Conservation (phyloP, 768 basidiomycete species). For the Pleurotus ostreatus region DNA sequence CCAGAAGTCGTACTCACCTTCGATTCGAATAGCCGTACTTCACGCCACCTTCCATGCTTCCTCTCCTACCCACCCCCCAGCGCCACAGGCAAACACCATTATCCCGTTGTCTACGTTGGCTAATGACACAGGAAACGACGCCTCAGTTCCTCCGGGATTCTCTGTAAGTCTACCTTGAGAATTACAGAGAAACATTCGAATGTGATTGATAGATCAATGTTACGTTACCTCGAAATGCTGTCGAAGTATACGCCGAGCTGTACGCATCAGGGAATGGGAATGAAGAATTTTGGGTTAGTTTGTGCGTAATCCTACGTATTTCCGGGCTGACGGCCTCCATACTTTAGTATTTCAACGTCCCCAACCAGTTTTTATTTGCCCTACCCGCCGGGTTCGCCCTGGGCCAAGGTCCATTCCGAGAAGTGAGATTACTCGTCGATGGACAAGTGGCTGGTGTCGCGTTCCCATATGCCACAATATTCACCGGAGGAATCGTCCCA, state of each 20-base stretch:
- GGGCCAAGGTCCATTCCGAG: conserved; percentile 47
- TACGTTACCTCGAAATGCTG: conserved; percentile 66
- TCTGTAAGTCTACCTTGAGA: conserved; percentile 40
- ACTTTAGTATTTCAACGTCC: conserved; percentile 61
- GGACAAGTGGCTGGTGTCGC: conserved; percentile 42
- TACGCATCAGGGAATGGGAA: conserved; percentile 59
- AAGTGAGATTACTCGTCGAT: conserved; percentile 44
- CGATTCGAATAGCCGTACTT: conserved; percentile 51
- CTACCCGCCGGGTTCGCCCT: conserved; percentile 43
- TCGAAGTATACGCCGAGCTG: conserved; percentile 65
- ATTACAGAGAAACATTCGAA: background rate
- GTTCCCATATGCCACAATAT: conserved; percentile 58
- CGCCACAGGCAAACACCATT: conserved; percentile 57
- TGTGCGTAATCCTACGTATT: background rate
- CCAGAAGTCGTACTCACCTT: background rate
- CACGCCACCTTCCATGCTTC: conserved; percentile 72
- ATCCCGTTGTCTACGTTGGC: conserved; percentile 66
- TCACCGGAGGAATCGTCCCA: conserved; percentile 73
- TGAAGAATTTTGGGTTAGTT: conserved; percentile 71
- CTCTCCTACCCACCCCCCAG: conserved; percentile 50
- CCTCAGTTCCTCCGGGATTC: conserved; percentile 70
- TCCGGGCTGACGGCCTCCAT: background rate
- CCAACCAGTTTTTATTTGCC: conserved; percentile 52
- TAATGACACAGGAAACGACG: conserved; percentile 63
- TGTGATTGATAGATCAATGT: conserved; percentile 48